Conservation (phyloP, 306 rosid genomes). For the Trifolium dubium region DNA sequence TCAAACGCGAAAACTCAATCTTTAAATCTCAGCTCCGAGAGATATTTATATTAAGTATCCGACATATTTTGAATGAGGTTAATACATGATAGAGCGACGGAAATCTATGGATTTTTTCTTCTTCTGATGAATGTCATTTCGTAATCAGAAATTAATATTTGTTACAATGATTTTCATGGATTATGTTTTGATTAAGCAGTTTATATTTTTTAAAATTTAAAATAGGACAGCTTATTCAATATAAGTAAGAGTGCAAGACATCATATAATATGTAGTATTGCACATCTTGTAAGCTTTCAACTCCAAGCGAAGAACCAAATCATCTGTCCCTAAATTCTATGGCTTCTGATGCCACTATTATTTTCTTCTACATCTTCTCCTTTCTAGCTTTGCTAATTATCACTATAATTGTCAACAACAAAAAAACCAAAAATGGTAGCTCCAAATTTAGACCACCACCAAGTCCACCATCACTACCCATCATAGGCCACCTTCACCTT, state of each 20-base stretch:
- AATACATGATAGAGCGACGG: no score
- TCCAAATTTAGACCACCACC: constrained; percentile 42
- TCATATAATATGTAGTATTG: constrained; percentile 5
- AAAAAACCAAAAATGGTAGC: constrained; percentile 1
- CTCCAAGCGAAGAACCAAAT: background rate
- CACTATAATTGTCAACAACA: constrained; percentile 14
- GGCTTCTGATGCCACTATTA: background rate
- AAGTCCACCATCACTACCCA: constrained; percentile 53
- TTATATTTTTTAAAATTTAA: no score
- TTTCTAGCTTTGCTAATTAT: constrained; percentile 32
- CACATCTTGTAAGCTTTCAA: background rate
- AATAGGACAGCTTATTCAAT: background rate
- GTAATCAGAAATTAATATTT: no score
- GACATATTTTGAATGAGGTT: no score
- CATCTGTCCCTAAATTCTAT: background rate
- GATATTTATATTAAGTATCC: no score
- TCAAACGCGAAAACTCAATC: no score
- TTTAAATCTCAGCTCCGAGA: no score
- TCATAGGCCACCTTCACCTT: constrained; percentile 62
- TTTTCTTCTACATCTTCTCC: constrained; percentile 28
- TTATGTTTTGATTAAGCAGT: background rate
- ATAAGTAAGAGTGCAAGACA: background rate
- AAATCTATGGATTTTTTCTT: no score
- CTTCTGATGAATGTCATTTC: no score
- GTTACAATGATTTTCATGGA: background rate